phyloP scores from a whole-genome alignment of 176 grass and related monocot genomes.

The Ananas comosus region DNA sequence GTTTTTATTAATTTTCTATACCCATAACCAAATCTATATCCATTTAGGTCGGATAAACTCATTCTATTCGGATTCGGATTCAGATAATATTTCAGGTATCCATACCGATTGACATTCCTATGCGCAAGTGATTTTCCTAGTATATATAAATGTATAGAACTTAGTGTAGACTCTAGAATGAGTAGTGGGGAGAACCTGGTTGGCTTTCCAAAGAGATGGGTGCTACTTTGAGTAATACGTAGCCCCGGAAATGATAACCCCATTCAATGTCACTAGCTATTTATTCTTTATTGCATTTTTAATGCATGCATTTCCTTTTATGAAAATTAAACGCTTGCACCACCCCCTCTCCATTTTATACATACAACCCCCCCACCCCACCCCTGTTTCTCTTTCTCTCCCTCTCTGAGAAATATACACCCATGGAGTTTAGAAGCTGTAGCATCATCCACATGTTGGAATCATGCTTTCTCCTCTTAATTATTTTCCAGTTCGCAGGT shows the following conservation, averaged over 20 bases:
- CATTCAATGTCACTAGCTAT: constrained; percentile 16
- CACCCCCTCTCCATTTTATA: neutral
- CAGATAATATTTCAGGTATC: too few relatives aligned
- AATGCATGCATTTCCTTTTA: constrained; percentile 4
- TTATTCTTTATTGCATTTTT: constrained; percentile 38
- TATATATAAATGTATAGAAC: too few relatives aligned
- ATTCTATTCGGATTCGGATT: too few relatives aligned
- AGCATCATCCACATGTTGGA: constrained; percentile 10
- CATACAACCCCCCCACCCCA: neutral
- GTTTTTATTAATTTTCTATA: too few relatives aligned
- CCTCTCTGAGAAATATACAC: neutral
- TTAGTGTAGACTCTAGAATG: neutral
- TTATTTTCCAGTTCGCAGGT: constrained; percentile 23
- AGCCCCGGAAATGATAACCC: neutral
- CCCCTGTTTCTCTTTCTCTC: neutral
- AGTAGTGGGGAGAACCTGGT: constrained; percentile 8
- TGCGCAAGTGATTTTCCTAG: too few relatives aligned
- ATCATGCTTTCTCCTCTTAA: constrained; percentile 3
- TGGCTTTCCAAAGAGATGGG: constrained; percentile 23
- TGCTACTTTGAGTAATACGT: constrained; percentile 7
- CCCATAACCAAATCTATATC: too few relatives aligned
- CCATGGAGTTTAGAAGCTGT: neutral
- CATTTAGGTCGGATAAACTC: too few relatives aligned
- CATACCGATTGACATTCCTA: too few relatives aligned
- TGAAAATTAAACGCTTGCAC: neutral